Evolutionary conservation across 306 rosid species (phyloP).

Genomic region (Glycyrrhiza uralensis): DNA sequence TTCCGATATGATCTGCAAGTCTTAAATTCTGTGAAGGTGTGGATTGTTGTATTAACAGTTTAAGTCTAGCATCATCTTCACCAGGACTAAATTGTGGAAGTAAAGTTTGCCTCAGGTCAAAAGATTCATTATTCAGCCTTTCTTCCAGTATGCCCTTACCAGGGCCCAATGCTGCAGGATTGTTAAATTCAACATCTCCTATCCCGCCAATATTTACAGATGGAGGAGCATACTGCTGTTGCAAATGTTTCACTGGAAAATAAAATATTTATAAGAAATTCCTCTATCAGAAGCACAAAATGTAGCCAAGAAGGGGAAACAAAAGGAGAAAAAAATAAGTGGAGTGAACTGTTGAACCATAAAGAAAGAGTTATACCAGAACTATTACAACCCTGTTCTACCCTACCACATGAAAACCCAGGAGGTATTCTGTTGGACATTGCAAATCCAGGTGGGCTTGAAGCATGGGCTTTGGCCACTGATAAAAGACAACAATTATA

Average conservation of each 20-base stretch:
- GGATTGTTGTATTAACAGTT: conserved; percentile 36
- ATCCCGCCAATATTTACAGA: conserved; percentile 33
- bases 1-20: conserved; percentile 30
- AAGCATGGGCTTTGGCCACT: conserved; percentile 38
- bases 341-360: conserved; percentile 4
- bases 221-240: conserved; percentile 29
- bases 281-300: neutral
- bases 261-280: neutral
- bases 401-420: conserved; percentile 42
- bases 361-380: conserved; percentile 31
- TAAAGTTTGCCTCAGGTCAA: conserved; percentile 27
- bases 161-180: conserved; percentile 26
- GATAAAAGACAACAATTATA: conserved; percentile 14
- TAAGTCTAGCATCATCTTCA: conserved; percentile 37
- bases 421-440: conserved; percentile 45
- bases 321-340: neutral
- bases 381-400: conserved; percentile 24
- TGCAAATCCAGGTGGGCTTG: conserved; percentile 46
- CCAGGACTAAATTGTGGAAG: conserved; percentile 28
- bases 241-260: conserved; percentile 35
- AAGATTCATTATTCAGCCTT: conserved; percentile 30
- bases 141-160: conserved; percentile 25
- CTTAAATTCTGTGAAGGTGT: conserved; percentile 31
- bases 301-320: neutral
- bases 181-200: conserved; percentile 20